Base-by-base conservation (phyloP, 2,329 filamentous ascomycete genomes). In the Penicillium sp. region DNA sequence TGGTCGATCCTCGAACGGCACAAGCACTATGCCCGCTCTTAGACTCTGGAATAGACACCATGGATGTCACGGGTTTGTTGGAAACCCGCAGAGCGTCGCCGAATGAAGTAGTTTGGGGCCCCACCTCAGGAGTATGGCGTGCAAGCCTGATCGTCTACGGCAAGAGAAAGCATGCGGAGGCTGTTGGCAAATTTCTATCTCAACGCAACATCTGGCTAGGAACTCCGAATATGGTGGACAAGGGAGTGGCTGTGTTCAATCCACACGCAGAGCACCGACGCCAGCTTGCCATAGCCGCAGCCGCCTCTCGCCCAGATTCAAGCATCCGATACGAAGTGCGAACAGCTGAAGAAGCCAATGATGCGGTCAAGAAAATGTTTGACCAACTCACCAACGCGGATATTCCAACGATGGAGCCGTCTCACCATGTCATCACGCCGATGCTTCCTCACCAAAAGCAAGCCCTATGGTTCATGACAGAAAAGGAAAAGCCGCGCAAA, bases 361-460 rank as follows among this genome's bases (percentile, higher is more conserved):
- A 85, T 59, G 91, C 96, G 53, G 88, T 96, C 19, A 83, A 90
- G 70, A 86, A 85, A 39, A 90, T 97, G 68, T 96, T 99, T 65
- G 91, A 97, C 74, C 88, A 87, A 7, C 83, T 97, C 36, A 83
- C 86, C 26, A 86, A 86, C 63, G 85, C 82, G 9, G 88, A 95
- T 56, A 76, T 97, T 7, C 88, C 89, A 0, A 82, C 87, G 60
- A 85, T 87, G 76, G 85, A 93, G 4, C 82, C 90, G 0, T 79
- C 84, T 49, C 60, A 75, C 2, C 72, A 77, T 7, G 81, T 94
- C 49, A 80, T 81, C 52, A 91, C 87, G 0, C 79, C 84, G 27
- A 76, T 97, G 16, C 84, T 97, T 39, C 81, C 82, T 54, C 93
- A 97, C 73, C 93, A 97, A 71, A 94, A 90, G 70, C 91, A 97